Base-by-base conservation (phyloP, 768 basidiomycete genomes). In the Phaeotremella skinneri region DNA sequence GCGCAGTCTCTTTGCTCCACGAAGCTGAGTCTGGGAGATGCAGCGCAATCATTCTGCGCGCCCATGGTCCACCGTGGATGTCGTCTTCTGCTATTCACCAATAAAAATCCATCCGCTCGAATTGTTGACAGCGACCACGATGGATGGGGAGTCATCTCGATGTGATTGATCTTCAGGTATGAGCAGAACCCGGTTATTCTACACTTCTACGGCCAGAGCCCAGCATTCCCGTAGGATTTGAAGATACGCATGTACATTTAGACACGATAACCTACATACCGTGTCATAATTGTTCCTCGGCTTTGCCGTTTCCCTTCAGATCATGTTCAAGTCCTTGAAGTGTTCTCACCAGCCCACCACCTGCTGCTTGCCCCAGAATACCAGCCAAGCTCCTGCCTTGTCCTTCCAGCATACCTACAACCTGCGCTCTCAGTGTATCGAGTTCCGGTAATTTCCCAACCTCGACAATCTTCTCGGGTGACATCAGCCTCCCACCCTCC, bases 391-490 rank as follows among this genome's bases (percentile, higher is more conserved):
- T 87, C 61, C 83, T 80, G 11, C 84, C 85, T 43, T 89, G 90
- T 14, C 85, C 81, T 57, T 86, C 86, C 60, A 97, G 74, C 77
- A 96, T 62, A 6, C 91, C 92, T 14, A 93, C 87, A 56, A 97
- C 82, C 76, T 94, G 91, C 17, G 86, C 86, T 52, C 87, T 79
- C 60, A 96, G 76, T 2, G 84, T 85, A 37, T 88, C 87, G 69
- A 94, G 76, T 43, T 87, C 83, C 21, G 91, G 92, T 52, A 94
- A 78, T 66, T 85, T 84, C 30, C 86, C 83, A 3, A 91, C 83
- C 14, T 84, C 81, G 70, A 81, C 79, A 55, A 91, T 78, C 4
- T 82, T 81, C 9, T 81, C 76, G 20, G 83, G 81, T 52, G 84
- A 79, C 74, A 92, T 83, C 56, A 89, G 80, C 60, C 82, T 80